Evolutionary conservation across 2,329 filamentous ascomycete species (phyloP), one percentile per base, ranked within the genome.

Genomic region (Tricladium varicosporioides): DNA sequence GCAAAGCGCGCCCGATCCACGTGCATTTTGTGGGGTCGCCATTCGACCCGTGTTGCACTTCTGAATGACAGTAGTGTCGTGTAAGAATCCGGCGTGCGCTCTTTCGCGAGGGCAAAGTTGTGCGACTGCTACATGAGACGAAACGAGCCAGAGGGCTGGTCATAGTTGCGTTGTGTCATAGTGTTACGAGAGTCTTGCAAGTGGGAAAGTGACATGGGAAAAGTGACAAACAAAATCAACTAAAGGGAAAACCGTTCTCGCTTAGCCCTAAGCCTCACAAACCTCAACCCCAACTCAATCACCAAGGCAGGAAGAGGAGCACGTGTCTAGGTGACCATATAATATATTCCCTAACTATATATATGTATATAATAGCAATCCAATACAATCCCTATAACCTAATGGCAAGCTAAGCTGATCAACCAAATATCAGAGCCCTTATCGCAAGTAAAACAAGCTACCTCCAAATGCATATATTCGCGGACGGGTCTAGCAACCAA

Each of bases 401-500:
- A 40, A 40, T n/a, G 2, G 22, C 43, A 46, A 46, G 43, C 43
- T 5, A 11, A 46, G 4, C 22, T 27, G 22, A 27, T 27, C 3
- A 27, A 27, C 22, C 22, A 27, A 27, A 27, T 27, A 27, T 27
- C 22, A 27, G 22, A 27, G 22, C 22, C 22, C 22, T 7, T 27
- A 46, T 16, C n/a, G 18, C 43, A 46, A 46, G 10, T 15, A 46
- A 46, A 46, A 27, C 53, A 51, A 46, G 36, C 10, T 47, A 56
- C 54, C 54, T 48, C 48, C 48, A 31, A 56, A 43, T 16, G 42
- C 42, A 32, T 43, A 57, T 49, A 33, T 49, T 53, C 36, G 46
- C 46, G 49, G 55, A 53, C 43, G 33, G 19, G 19, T 46, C 10
- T 16, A 16, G 36, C 49, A 53, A 53, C 45, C 45, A 45, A 27